phyloP scores from a whole-genome alignment of 169 alveolate species.

The Cystoisospora suis region DNA sequence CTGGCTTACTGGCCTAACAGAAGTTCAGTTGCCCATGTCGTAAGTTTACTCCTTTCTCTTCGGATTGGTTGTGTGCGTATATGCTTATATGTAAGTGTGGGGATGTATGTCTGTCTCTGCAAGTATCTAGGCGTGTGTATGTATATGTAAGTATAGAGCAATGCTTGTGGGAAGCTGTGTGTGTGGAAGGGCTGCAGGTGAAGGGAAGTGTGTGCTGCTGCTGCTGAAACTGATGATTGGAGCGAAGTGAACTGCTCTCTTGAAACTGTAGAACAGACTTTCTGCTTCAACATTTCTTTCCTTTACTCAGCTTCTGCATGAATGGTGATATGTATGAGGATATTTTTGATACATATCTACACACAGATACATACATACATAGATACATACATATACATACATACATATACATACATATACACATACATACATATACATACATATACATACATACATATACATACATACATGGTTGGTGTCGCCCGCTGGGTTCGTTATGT shows the following conservation, averaged over 20 bases:
- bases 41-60: constrained; percentile 48
- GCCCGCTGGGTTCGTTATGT: background rate
- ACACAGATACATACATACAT: background rate
- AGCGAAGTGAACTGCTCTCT: too few species aligned
- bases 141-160: background rate
- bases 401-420: background rate
- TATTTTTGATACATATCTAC: background rate
- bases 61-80: background rate
- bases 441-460: background rate
- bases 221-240: too few species aligned
- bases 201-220: background rate
- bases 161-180: background rate
- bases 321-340: background rate
- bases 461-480: background rate
- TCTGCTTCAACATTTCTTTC: too few species aligned
- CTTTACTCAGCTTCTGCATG: too few species aligned
- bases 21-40: constrained; percentile 68
- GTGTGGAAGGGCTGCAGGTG: background rate
- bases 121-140: background rate
- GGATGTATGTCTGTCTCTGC: background rate
- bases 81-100: background rate
- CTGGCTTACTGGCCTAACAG: constrained; percentile 71
- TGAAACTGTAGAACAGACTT: too few species aligned
- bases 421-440: background rate
- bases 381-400: background rate